Evolutionary conservation across 345 rosid genomes (phyloP).

Genomic region (Garcia nutans): DNA sequence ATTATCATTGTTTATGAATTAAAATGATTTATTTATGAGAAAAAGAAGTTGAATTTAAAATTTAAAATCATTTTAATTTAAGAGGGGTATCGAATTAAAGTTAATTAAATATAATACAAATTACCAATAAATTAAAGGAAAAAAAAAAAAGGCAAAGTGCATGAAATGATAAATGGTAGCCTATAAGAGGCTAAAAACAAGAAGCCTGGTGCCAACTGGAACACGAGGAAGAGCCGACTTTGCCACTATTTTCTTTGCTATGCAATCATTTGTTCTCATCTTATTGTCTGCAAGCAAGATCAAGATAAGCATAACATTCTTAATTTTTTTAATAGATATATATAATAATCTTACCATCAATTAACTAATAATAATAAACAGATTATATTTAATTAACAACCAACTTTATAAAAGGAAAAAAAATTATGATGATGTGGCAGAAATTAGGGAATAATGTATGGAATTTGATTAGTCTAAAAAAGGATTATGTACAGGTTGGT

Average conservation of each 20-base stretch:
- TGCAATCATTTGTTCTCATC: not conserved
- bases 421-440: not conserved
- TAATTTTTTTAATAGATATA: not conserved
- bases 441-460: not conserved
- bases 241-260: not conserved
- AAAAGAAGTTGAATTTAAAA: no score
- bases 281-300: conserved; percentile 18
- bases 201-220: conserved; percentile 23
- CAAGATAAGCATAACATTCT: conserved; percentile 22
- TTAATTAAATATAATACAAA: no score
- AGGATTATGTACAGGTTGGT: conserved; percentile 29
- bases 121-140: no score
- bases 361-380: not conserved
- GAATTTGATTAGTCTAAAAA: not conserved
- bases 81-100: no score
- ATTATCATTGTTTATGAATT: no score
- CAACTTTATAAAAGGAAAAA: not conserved
- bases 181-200: no score
- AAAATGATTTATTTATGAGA: no score
- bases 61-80: no score
- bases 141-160: no score
- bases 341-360: not conserved
- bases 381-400: no score
- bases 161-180: no score
- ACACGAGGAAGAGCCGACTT: not conserved